Percentiles rank a stretch among this genome's conserved stretches.
Evolutionary conservation across 306 rosid species (phyloP).

Genomic region (Sophora flavescens): DNA sequence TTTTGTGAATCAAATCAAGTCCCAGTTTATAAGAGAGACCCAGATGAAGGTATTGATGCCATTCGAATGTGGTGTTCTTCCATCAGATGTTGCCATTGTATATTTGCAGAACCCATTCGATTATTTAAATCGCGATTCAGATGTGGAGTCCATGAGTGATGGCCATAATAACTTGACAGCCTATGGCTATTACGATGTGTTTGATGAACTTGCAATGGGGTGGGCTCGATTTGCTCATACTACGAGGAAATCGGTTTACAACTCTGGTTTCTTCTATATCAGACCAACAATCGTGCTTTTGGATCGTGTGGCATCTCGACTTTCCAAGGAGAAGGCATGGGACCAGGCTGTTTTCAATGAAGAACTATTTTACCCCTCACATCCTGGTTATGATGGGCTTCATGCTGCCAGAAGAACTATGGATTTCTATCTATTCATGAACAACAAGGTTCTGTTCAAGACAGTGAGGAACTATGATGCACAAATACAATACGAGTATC

Average conservation of each 20-base stretch:
- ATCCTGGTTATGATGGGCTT: conserved; percentile 82
- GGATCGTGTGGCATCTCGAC: conserved; percentile 89
- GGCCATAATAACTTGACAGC: conserved; percentile 87
- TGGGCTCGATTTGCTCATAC: conserved; percentile 95
- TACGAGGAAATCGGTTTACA: conserved; percentile 91
- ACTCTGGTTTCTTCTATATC: conserved; percentile 94
- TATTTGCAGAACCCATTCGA: conserved; percentile 89
- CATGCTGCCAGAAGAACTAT: conserved; percentile 87
- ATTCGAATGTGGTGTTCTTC: conserved; percentile 76
- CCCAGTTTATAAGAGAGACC: conserved; percentile 84
- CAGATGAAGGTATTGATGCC: conserved; percentile 67
- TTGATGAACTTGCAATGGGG: conserved; percentile 85
- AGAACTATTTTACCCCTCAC: conserved; percentile 87
- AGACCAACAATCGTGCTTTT: conserved; percentile 88
- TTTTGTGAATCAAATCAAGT: conserved; percentile 70
- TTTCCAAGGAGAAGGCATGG: conserved; percentile 78
- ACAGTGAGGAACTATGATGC: conserved; percentile 80
- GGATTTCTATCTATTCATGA: conserved; percentile 91
- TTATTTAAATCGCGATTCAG: conserved; percentile 78
- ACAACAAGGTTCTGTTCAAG: conserved; percentile 90
- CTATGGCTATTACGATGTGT: conserved; percentile 81
- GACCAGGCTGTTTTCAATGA: conserved; percentile 98
- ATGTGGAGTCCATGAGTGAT: conserved; percentile 95
- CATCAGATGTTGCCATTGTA: conserved; percentile 92
- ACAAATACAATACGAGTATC: too few species aligned